Evolutionary conservation across 352 stramenopile species (phyloP), one percentile per base, ranked within the genome.

Genomic region (Globisporangium middletonii): DNA sequence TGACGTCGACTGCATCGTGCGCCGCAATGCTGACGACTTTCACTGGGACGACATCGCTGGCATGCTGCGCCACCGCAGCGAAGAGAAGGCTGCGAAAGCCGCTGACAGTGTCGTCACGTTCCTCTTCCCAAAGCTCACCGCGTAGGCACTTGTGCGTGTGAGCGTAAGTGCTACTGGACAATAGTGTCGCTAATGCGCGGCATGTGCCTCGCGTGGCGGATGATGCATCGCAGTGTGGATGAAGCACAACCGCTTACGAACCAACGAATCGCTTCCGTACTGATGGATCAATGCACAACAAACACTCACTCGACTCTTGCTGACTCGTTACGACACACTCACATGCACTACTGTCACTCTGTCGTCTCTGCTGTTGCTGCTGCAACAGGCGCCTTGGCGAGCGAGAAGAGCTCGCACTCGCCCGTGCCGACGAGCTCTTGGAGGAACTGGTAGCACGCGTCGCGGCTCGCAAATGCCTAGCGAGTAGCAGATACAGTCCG

Each of bases 381-480:
- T 35, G 5, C 55, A 50, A 38, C 54, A 23, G 23, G 37, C 19
- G 38, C 28, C 30, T 59, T 62, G 15, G 50, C 51, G 28, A 60
- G 47, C 28, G 38, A 33, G 49, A 88, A 90, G n/a, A 90, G 50
- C 59, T 90, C 80, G 41, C 77, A 90, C 58, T 90, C 78, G 50
- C 78, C 80, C 30, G 76, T 88, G 44, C 75, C 67, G 28, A 82
- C 59, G n/a, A 90, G 68, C 48, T 88, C 76, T 57, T 90, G 73
- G 4, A 90, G 66, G 38, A 88, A 90, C 43, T 61, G 54, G 6
- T 64, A 77, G 53, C 75, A 86, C 46, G 68, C 63, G 15, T 66
- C 66, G 38, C 86, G 74, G 50, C 59, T 77, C 3, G 69, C 63
- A 50, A 88, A 88, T 4, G 76, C 18, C 75, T 86, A 28, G 12